Conservation (phyloP, 1,284 basidiomycete species). For the Gomphus bonarii region DNA sequence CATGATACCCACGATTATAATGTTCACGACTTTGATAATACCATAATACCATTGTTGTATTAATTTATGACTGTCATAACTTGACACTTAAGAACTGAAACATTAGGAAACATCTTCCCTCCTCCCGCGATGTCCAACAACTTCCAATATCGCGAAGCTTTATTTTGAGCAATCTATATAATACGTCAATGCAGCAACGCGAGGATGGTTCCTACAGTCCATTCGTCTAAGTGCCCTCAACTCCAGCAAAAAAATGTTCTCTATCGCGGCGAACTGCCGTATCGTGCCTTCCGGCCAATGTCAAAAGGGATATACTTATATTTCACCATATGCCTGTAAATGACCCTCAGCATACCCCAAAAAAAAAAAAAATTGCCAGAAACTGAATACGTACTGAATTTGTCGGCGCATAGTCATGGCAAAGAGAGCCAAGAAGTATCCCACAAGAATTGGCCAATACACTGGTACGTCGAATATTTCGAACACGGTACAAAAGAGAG, state of each 20-base stretch:
- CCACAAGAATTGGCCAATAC: constrained; percentile 94
- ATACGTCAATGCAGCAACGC: not conserved
- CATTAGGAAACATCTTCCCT: not conserved
- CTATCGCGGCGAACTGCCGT: constrained; percentile 30
- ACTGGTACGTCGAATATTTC: constrained; percentile 89
- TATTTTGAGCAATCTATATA: not conserved
- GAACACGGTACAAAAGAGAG: constrained; percentile 72
- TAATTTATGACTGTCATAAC: not conserved
- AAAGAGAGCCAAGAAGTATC: constrained; percentile 87
- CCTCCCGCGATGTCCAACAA: not conserved
- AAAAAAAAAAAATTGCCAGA: constrained; percentile 4
- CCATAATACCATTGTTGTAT: not conserved
- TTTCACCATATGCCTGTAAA: constrained; percentile 90
- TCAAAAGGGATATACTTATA: constrained; percentile 95
- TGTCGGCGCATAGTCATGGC: constrained; percentile 87
- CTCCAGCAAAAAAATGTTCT: not conserved
- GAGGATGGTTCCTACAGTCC: not conserved
- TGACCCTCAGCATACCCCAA: not conserved
- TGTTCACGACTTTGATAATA: not conserved
- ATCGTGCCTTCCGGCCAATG: constrained; percentile 77
- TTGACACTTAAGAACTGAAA: not conserved
- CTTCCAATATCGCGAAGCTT: not conserved
- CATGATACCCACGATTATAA: constrained; percentile 2
- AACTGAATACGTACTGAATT: constrained; percentile 67
- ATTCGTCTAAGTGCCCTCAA: not conserved